phyloP scores from a whole-genome alignment of 345 rosid species.

The Aquilaria sinensis region DNA sequence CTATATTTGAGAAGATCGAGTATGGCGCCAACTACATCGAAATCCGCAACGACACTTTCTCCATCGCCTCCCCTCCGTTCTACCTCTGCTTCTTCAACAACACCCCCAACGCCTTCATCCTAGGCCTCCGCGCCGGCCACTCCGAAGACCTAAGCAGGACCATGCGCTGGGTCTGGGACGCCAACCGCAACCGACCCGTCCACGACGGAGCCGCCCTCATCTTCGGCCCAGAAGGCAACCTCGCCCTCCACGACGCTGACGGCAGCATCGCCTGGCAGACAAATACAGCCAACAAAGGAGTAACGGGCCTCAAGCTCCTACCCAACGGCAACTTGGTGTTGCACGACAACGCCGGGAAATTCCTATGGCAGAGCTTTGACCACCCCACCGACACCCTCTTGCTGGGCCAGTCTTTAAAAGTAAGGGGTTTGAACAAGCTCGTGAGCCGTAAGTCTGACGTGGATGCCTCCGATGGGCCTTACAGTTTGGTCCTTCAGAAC shows the following conservation, averaged over 20 bases:
- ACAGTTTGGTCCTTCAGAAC: slow-evolving; percentile 52
- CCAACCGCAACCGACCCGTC: slow-evolving; percentile 56
- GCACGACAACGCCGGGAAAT: slow-evolving; percentile 31
- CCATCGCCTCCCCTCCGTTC: slow-evolving; percentile 24
- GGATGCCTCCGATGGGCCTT: slow-evolving; percentile 31
- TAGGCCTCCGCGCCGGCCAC: slow-evolving; percentile 44
- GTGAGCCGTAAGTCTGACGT: slow-evolving; percentile 39
- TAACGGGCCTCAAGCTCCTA: slow-evolving; percentile 41
- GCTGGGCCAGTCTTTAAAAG: slow-evolving; percentile 38
- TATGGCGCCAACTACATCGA: slow-evolving; percentile 17
- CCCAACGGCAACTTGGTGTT: slow-evolving; percentile 63
- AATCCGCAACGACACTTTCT: background rate
- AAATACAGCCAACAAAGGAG: slow-evolving; percentile 54
- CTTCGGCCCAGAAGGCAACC: slow-evolving; percentile 48
- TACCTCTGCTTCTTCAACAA: slow-evolving; percentile 56
- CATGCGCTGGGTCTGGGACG: slow-evolving; percentile 67
- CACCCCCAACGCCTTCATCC: slow-evolving; percentile 51
- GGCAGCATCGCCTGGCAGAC: slow-evolving; percentile 49
- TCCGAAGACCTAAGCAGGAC: slow-evolving; percentile 24
- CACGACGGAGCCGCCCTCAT: slow-evolving; percentile 47
- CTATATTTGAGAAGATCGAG: slow-evolving; percentile 1
- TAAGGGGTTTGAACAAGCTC: slow-evolving; percentile 29
- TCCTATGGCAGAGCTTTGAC: slow-evolving; percentile 58
- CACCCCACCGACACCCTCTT: slow-evolving; percentile 57
- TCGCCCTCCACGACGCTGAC: slow-evolving; percentile 46